Conservation (phyloP, 2,329 filamentous ascomycete genomes). For the Zalaria sp. region DNA sequence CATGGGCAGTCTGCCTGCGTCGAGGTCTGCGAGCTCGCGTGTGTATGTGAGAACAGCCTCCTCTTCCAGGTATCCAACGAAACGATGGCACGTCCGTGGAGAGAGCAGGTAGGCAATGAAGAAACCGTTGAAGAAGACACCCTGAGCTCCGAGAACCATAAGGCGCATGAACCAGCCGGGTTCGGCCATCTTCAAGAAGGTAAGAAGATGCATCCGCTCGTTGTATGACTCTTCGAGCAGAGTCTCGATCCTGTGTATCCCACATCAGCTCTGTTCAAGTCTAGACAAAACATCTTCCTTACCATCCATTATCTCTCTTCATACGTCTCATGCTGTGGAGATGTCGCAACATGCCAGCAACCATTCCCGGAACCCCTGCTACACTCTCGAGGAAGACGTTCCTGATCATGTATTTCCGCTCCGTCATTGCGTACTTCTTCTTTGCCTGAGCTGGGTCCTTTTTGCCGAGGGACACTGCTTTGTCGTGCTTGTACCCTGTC, state of each 20-base stretch:
- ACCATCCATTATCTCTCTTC: constrained; percentile 86
- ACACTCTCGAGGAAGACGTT: constrained; percentile 93
- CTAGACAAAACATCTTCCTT: constrained; percentile 7
- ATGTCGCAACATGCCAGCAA: constrained; percentile 86
- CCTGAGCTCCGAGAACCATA: constrained; percentile 84
- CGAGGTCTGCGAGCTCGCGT: constrained; percentile 73
- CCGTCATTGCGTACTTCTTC: constrained; percentile 56
- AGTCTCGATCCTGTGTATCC: constrained; percentile 45
- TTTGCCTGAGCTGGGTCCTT: constrained; percentile 34
- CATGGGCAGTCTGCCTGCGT: constrained; percentile 65
- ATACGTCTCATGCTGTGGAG: constrained; percentile 70
- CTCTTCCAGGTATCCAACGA: constrained; percentile 94
- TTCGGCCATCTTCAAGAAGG: constrained; percentile 82
- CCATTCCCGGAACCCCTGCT: constrained; percentile 92
- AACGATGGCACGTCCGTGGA: constrained; percentile 80
- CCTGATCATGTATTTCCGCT: constrained; percentile 77
- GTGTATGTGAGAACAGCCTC: constrained; percentile 95
- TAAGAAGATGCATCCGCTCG: constrained; percentile 51
- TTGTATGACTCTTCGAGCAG: constrained; percentile 23
- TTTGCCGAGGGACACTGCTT: constrained; percentile 23
- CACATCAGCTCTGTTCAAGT: constrained; percentile 5
- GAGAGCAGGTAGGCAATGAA: constrained; percentile 81
- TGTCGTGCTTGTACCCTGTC: constrained; percentile 67
- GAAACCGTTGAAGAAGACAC: constrained; percentile 90
- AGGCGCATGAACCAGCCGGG: constrained; percentile 76